Percentiles rank a stretch among this genome's conserved stretches.
Evolutionary conservation across 1,284 basidiomycete species (phyloP).

Genomic region (Irpex sp.): DNA sequence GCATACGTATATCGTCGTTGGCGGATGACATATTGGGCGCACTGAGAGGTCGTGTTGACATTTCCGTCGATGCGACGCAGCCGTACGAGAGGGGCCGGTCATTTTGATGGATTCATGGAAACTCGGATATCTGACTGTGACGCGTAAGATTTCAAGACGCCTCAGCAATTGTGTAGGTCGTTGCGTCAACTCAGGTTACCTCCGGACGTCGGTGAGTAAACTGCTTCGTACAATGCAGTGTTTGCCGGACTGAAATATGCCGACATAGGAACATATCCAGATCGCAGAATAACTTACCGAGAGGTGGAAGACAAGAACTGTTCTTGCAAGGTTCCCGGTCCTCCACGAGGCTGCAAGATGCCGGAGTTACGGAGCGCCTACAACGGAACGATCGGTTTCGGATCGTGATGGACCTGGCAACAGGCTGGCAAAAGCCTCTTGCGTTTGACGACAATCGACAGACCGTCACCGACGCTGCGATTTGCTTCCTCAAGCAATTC

Average conservation of each 20-base stretch:
- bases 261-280: not conserved
- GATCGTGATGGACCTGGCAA: slow-evolving; percentile 1
- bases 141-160: not conserved
- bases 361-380: not conserved
- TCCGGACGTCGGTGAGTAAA: not conserved
- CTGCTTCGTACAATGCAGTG: not conserved
- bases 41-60: not conserved
- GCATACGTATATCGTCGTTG: not conserved
- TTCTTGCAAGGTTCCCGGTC: not conserved
- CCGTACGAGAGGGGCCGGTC: not conserved
- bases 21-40: not conserved
- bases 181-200: not conserved
- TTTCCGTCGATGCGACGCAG: not conserved
- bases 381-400: slow-evolving; percentile 2
- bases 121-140: not conserved
- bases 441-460: not conserved
- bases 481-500: not conserved
- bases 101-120: not conserved
- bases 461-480: not conserved
- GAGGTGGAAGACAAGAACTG: not conserved
- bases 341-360: not conserved
- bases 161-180: not conserved
- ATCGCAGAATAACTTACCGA: not conserved
- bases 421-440: not conserved
- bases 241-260: not conserved